Evolutionary conservation across 2,329 filamentous ascomycete species (phyloP).

Genomic region (Neofusicoccum ribis): DNA sequence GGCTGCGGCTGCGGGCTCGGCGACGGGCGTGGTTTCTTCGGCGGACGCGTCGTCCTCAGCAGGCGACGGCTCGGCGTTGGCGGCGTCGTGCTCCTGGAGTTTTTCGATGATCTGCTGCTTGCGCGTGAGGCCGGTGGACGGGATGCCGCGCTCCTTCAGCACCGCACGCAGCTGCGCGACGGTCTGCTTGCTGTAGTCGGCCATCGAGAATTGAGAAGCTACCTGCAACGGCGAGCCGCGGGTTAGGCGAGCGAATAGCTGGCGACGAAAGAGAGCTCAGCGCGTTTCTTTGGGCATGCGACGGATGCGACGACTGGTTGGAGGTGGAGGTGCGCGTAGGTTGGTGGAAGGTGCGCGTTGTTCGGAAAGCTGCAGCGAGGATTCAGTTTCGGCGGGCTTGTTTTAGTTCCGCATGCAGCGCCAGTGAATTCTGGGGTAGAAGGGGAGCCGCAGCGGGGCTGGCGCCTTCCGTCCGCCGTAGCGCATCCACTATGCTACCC

Average conservation of each 20-base stretch:
- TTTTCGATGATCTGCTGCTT: constrained; percentile 52
- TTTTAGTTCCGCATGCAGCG: constrained; percentile 13
- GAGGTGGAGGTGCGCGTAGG: too few relatives aligned
- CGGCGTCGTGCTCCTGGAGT: constrained; percentile 38
- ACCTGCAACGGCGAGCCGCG: neutral
- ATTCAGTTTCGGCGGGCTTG: neutral
- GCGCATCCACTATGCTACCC: neutral
- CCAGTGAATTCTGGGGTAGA: constrained; percentile 3
- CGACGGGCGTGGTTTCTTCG: neutral
- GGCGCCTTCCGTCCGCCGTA: neutral
- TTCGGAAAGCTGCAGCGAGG: neutral
- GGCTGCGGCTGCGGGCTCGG: constrained; percentile 14
- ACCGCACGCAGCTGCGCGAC: constrained; percentile 48
- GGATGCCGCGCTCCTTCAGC: constrained; percentile 49
- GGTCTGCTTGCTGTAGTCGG: constrained; percentile 49
- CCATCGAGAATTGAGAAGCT: constrained; percentile 25
- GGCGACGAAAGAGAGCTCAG: neutral
- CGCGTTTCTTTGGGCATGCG: neutral
- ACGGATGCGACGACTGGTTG: neutral
- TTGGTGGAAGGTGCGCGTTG: neutral
- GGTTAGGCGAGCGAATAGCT: neutral
- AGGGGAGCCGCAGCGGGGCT: constrained; percentile 4
- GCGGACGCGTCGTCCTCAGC: constrained; percentile 8
- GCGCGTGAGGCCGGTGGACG: constrained; percentile 46
- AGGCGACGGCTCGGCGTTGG: neutral